Percentiles rank a stretch among this genome's conserved stretches.
phyloP scores from a whole-genome alignment of 495 filamentous ascomycete species.

The Neurospora tetrasperma region DNA sequence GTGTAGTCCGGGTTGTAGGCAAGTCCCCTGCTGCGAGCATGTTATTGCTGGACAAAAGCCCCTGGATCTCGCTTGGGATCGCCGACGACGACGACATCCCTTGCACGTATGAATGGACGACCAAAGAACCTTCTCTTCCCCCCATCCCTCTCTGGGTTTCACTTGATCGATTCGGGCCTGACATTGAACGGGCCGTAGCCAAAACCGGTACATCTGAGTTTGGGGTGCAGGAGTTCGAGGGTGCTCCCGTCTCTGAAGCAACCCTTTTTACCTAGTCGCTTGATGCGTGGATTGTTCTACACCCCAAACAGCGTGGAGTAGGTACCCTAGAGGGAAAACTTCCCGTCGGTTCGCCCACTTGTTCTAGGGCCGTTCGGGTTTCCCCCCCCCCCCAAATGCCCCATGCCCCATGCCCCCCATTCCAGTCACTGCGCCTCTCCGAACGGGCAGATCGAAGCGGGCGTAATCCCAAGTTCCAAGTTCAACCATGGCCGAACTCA shows the following conservation, averaged over 20 bases:
- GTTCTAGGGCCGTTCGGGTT: neutral
- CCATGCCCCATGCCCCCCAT: neutral
- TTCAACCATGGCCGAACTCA: neutral
- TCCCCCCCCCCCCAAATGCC: neutral
- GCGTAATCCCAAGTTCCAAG: neutral
- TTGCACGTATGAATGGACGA: neutral
- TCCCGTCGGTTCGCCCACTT: neutral
- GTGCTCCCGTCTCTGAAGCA: too few relatives aligned
- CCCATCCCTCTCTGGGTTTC: neutral
- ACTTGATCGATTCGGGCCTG: neutral
- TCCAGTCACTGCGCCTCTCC: neutral
- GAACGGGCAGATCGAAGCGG: neutral
- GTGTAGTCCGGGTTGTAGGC: neutral
- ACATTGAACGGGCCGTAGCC: neutral
- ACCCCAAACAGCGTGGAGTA: too few relatives aligned
- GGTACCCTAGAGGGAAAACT: neutral
- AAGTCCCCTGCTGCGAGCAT: neutral
- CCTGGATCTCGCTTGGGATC: conserved; percentile 11
- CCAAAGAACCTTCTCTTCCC: neutral
- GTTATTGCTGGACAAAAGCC: neutral
- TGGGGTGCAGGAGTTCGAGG: neutral
- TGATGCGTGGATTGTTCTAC: too few relatives aligned
- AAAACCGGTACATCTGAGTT: neutral
- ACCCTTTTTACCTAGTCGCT: too few relatives aligned
- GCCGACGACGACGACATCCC: neutral